Conservation (phyloP, 116 monocot species). For the Cymodocea nodosa region DNA sequence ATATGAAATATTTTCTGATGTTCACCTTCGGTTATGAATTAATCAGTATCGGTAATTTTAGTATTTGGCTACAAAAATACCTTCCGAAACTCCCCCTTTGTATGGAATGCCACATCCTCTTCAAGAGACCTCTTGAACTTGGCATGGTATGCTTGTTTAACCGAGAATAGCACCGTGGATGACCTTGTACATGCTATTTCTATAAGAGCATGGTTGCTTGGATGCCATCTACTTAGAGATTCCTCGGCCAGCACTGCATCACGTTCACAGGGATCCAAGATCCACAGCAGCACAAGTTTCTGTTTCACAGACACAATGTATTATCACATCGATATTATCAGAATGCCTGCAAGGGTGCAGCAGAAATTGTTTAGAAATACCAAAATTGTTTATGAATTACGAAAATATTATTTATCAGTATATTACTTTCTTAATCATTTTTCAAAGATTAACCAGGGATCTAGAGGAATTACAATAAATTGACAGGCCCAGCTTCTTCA, state of each 20-base stretch:
- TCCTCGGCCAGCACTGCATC: constrained; percentile 63
- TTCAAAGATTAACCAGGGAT: too few species aligned
- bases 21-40: too few species aligned
- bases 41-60: too few species aligned
- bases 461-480: too few species aligned
- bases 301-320: constrained; percentile 11
- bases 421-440: too few species aligned
- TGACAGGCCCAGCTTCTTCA: too few species aligned
- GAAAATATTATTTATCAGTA: too few species aligned
- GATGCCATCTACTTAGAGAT: constrained; percentile 25
- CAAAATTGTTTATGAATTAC: too few species aligned
- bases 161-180: constrained; percentile 31
- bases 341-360: neutral
- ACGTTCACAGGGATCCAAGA: constrained; percentile 54
- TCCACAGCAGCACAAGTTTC: constrained; percentile 63
- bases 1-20: too few species aligned
- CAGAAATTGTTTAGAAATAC: neutral
- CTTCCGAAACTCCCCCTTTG: constrained; percentile 52
- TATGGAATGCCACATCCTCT: constrained; percentile 74
- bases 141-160: constrained; percentile 51
- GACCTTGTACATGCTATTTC: constrained; percentile 52
- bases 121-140: constrained; percentile 69
- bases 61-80: neutral
- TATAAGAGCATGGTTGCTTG: constrained; percentile 32
- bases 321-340: neutral